phyloP scores from a whole-genome alignment of 164 flowering plant species.

The Protea cynaroides region DNA sequence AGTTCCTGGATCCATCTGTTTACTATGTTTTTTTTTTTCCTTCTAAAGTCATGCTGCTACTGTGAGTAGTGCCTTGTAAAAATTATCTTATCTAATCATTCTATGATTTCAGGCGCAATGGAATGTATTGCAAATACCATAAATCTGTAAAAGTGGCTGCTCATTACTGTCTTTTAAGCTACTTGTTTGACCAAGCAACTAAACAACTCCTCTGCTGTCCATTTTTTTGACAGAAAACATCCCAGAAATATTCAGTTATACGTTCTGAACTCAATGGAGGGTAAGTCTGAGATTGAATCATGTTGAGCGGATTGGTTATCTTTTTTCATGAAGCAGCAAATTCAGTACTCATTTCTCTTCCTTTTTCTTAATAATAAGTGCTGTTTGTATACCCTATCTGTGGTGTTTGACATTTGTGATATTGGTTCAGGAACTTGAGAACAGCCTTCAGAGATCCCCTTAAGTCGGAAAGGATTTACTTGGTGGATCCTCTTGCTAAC shows the following conservation, averaged over 20 bases:
- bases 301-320: not conserved
- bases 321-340: not conserved
- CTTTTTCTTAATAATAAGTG: too few relatives aligned
- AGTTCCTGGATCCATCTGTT: too few relatives aligned
- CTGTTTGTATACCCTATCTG: too few relatives aligned
- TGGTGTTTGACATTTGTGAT: not conserved
- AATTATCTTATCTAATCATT: not conserved
- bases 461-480: slow-evolving; percentile 58
- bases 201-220: slow-evolving; percentile 1
- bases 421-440: slow-evolving; percentile 51
- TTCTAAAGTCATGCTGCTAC: too few relatives aligned
- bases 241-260: slow-evolving; percentile 46
- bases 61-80: too few relatives aligned
- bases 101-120: slow-evolving; percentile 52
- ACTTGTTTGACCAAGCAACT: not conserved
- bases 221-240: slow-evolving; percentile 45
- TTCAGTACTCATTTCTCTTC: too few relatives aligned
- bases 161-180: slow-evolving; percentile 1
- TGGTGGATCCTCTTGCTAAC: slow-evolving; percentile 55
- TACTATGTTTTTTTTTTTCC: too few relatives aligned
- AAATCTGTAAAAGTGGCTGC: slow-evolving; percentile 41
- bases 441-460: slow-evolving; percentile 54
- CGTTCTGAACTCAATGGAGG: slow-evolving; percentile 88
- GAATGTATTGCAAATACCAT: slow-evolving; percentile 66
- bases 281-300: slow-evolving; percentile 28